Base-by-base conservation (phyloP, 2,329 filamentous ascomycete species). In the Hymenoscyphus fraxineus region DNA sequence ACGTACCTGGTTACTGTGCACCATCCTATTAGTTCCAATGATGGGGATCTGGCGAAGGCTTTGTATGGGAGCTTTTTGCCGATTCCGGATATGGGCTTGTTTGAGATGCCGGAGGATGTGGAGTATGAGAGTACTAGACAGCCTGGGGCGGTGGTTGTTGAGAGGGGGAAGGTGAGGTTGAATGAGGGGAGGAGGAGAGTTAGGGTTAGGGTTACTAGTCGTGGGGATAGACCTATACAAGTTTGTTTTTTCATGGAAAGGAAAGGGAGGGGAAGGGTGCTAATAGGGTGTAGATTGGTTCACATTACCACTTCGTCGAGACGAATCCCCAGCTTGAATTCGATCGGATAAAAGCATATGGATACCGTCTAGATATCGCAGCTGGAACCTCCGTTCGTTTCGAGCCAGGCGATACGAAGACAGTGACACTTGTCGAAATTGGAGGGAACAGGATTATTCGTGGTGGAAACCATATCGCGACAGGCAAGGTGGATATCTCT, bases 1-100 rank as follows among this genome's bases (percentile, higher is more conserved):
- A 97, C 93, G 1, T 97, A 97, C 75, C 87, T 98, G 51, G 93
- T 98, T 41, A 98, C 94, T 0, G 92, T 98, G 19, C 92, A 97
- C 78, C 87, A 96, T 75, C 94, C 94, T 32, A 90, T 98, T 77
- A 87, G 88, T 69, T 88, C 87, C 66, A 89, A 97, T 69, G 90
- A 97, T 75, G 94, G 93, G 5, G 88, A 97, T 77, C 81, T 97
- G 40, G 87, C 86, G n/a, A 88, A 88, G 73, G 94, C 94, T 1
- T 81, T 98, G 3, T 98, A 97, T 76, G 93, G 93, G 32, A 94
- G 90, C 67, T 97, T 98, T 76, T 80, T 98, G 55, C 94, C 94
- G 0, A 78, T 96, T 0, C 94, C 94, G 0, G 81, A 83, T 15
- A 80, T 82, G 35, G 83, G 86, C 58, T 75, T 87, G 15, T 96